These are phyloP conservation scores for Nemania abortiva DNA, from an alignment of 2,329 filamentous ascomycete genomes.

Conservation along the genomic window DNA sequence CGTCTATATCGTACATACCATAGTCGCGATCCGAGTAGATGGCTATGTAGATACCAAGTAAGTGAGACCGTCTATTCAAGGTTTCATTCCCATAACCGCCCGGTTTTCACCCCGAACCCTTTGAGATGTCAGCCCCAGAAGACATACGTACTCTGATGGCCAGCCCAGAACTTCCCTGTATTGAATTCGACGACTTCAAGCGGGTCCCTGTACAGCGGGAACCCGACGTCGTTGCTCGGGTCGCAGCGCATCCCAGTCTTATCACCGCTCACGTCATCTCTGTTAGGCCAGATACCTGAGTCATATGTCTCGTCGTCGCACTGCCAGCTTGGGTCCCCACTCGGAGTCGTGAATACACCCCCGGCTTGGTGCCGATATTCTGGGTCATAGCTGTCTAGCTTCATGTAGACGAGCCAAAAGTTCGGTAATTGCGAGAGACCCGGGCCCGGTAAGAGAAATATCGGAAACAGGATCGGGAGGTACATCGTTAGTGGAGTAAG, in stretches of 20 bases:
- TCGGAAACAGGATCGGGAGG: not conserved
- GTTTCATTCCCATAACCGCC: too few relatives aligned
- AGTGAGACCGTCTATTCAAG: not conserved
- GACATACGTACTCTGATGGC: constrained; percentile 40
- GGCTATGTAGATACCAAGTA: constrained; percentile 21
- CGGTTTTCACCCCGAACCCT: not conserved
- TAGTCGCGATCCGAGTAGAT: constrained; percentile 39
- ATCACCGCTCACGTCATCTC: constrained; percentile 34
- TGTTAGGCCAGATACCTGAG: constrained; percentile 25
- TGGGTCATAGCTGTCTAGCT: constrained; percentile 17
- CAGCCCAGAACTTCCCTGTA: constrained; percentile 26
- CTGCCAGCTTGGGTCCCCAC: constrained; percentile 8
- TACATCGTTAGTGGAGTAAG: not conserved
- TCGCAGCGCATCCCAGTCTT: constrained; percentile 36
- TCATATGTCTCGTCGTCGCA: constrained; percentile 24
- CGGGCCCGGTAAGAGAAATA: constrained; percentile 1
- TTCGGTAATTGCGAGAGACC: not conserved
- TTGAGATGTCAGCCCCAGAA: not conserved
- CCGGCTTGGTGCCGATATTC: constrained; percentile 20
- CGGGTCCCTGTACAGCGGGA: constrained; percentile 36
- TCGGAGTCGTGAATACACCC: constrained; percentile 14
- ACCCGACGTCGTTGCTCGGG: constrained; percentile 30
- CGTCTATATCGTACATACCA: constrained; percentile 25
- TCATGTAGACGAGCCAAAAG: constrained; percentile 21
- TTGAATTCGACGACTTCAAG: constrained; percentile 40